Evolutionary conservation across 23 red algal genomes (phyloP), one percentile per base, ranked within the genome.

Genomic region (Pyropia haitanensis): DNA sequence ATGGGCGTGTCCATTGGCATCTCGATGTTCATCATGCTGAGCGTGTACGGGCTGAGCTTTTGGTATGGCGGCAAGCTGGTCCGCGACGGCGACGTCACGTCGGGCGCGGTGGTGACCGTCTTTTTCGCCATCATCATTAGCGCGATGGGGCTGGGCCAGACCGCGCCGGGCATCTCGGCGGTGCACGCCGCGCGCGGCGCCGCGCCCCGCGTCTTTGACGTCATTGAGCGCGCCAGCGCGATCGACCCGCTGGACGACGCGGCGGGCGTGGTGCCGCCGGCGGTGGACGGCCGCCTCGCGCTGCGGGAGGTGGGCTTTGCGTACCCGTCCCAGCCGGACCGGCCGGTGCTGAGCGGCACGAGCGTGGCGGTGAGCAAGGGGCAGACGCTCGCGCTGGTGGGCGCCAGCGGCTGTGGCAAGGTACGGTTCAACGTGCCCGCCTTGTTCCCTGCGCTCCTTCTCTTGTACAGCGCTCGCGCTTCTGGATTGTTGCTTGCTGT

Each of bases 361-460:
- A 62, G 64, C 48, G 58, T 98, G 31, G 58, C 57, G 61, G 72
- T 91, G 28, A 44, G 68, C 17, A 31, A 59, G 20, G 94, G 94
- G 17, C 71, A 70, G 39, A 91, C 80, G 46, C 72, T 91, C 15
- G 94, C 94, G 12, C 70, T 98, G 51, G 94, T 98, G 18, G 94
- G 94, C 16, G 62, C 60, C 32, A 86, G 78, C 56, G 94, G 94
- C 10, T 87, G 84, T 21, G 94, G 94, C 46, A 98, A 98, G 39
- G 39, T 46, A 46, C 39, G 1, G 39, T 46, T 46, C 5, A 9
- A 46, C 39, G 39, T 1, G 0, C 31, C 31, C 31, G 31, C 31
- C 6, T 2, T 46, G 5, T 46, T 46, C 10, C 2, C 39, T 9
- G 39, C 5, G 39, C 39, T 46, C 39, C 39, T 9, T 1, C 39